Evolutionary conservation across 2,329 filamentous ascomycete genomes (phyloP), one percentile per base, ranked within the genome.

Genomic region (Apiospora hydei): DNA sequence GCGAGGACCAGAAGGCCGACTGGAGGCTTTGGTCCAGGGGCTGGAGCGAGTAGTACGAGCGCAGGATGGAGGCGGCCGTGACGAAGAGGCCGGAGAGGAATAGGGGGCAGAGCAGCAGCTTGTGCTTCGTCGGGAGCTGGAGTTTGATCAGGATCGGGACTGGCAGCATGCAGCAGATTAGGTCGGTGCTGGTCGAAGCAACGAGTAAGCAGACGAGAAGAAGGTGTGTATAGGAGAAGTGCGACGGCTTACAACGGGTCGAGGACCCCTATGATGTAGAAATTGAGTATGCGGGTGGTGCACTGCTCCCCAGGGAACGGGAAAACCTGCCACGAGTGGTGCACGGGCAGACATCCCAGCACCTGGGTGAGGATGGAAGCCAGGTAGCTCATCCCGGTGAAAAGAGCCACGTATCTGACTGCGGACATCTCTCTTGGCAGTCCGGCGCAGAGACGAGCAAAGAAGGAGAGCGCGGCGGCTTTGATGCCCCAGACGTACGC

Each of bases 281-380:
- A 72, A 41, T 72, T 72, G 61, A 47, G 38, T 21, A 70, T 72
- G 16, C 69, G 69, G 26, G 69, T 41, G 1, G 69, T 70, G 69
- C 71, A 72, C 30, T 72, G 24, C 16, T 72, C 71, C 47, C 71
- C 71, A 2, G 71, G 71, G 34, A 71, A 72, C 5, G 71, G 71
- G 11, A 53, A n/a, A 11, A 72, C 69, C 44, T 73, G 69, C 71
- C 69, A 73, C 14, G 49, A 71, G 34, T 57, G 68, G n/a, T 44
- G n/a, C 18, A 71, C 51, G 21, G 71, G 71, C 21, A 73, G 66
- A 41, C 70, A 73, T 44, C 68, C 51, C 49, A 64, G 46, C 18
- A 71, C 47, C 24, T 73, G 64, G 21, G 38, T 61, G 21, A 71
- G 43, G 18, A 66, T 26, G 38, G 34, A 71, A 6, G 34, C 67